These are phyloP conservation scores for Medicago arabica DNA, from an alignment of 306 rosid species.

Conservation along the genomic window DNA sequence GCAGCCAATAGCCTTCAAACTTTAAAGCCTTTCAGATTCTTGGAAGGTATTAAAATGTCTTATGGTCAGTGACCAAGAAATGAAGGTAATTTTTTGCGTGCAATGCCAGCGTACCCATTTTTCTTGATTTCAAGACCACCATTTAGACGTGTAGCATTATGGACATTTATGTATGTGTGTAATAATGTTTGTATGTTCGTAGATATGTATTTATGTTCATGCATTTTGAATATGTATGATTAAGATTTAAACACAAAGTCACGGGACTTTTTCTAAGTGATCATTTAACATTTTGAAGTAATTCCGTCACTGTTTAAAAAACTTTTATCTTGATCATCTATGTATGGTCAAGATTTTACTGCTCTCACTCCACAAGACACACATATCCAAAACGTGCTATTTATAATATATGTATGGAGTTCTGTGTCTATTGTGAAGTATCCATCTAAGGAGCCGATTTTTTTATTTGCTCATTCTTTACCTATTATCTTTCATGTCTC, in stretches of 20 bases:
- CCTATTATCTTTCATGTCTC: constrained; percentile 35
- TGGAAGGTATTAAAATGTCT: not conserved
- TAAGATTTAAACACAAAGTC: not conserved
- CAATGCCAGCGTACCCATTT: constrained; percentile 16
- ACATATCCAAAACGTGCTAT: not conserved
- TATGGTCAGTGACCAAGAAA: constrained; percentile 16
- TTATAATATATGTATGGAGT: constrained; percentile 7
- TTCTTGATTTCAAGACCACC: constrained; percentile 2
- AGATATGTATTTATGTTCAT: not conserved
- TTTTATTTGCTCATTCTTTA: constrained; percentile 29
- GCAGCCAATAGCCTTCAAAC: constrained; percentile 4
- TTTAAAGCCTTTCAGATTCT: constrained; percentile 13
- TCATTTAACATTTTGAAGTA: not conserved
- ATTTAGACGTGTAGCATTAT: constrained; percentile 15
- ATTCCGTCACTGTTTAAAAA: not conserved
- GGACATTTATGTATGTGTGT: not conserved
- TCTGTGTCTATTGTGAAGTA: constrained; percentile 21
- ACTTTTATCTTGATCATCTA: not conserved
- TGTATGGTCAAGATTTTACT: not conserved
- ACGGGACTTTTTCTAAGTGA: not conserved
- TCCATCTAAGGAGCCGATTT: constrained; percentile 22
- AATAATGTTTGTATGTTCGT: not conserved
- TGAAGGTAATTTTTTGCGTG: not conserved
- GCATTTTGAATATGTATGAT: not conserved
- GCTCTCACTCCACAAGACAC: constrained; percentile 11